Conservation (phyloP, 2,329 filamentous ascomycete species). For the Ophiosphaerella herpotricha region DNA sequence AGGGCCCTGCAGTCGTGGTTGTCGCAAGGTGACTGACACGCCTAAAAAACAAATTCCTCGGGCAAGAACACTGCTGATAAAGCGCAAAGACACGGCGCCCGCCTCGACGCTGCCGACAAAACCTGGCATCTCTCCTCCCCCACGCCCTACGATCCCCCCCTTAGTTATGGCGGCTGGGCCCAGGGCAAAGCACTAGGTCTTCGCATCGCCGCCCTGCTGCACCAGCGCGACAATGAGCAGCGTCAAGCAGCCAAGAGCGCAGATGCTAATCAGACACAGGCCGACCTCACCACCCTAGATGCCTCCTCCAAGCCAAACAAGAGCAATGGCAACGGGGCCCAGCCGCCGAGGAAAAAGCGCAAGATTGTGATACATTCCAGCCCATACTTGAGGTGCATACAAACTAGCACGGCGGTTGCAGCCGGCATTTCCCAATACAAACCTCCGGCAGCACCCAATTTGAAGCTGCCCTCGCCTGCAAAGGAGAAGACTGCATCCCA, state of each 20-base stretch:
- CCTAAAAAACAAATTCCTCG: neutral
- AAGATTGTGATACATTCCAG: constrained; percentile 88
- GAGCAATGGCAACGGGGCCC: neutral
- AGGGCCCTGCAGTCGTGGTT: constrained; percentile 55
- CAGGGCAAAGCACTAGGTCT: constrained; percentile 82
- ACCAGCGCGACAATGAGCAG: constrained; percentile 55
- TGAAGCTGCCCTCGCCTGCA: constrained; percentile 24
- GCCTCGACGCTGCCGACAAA: constrained; percentile 92
- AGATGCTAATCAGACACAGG: constrained; percentile 23
- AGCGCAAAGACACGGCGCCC: constrained; percentile 75
- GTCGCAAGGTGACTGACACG: constrained; percentile 51
- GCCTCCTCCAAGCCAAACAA: constrained; percentile 5
- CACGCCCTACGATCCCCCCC: constrained; percentile 91
- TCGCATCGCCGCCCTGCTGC: constrained; percentile 76
- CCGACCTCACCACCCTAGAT: constrained; percentile 29
- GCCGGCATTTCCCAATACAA: constrained; percentile 76
- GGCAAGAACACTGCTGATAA: constrained; percentile 16
- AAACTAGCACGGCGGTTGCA: constrained; percentile 87
- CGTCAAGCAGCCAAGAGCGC: constrained; percentile 32
- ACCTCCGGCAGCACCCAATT: constrained; percentile 34
- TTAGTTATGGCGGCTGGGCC: constrained; percentile 92
- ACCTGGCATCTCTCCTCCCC: constrained; percentile 93
- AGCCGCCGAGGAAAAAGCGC: constrained; percentile 60
- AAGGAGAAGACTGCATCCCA: constrained; percentile 19
- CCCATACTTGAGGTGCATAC: constrained; percentile 90